Percentiles rank a stretch among this genome's conserved stretches.
Conservation (phyloP, 2,329 filamentous ascomycete species). For the Aspergillus sojae region DNA sequence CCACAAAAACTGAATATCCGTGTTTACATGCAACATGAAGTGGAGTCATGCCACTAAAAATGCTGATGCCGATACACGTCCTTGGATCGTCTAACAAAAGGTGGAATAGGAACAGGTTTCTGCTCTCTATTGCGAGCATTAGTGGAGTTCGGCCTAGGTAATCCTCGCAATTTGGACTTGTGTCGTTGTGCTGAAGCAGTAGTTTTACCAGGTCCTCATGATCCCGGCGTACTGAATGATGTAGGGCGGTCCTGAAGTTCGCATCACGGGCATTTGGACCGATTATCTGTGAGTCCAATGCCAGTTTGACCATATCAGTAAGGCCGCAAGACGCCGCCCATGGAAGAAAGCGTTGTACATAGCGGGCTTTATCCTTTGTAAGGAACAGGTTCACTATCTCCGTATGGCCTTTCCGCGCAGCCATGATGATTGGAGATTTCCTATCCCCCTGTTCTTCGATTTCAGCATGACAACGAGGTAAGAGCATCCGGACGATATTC, state of each 20-base stretch:
- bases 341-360: neutral
- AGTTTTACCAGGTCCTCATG: neutral
- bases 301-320: neutral
- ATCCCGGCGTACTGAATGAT: neutral
- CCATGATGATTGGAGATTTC: neutral
- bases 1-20: neutral
- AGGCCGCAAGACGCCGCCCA: neutral
- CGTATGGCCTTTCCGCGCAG: neutral
- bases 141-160: neutral
- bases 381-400: neutral
- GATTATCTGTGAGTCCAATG: neutral
- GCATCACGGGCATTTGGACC: no score
- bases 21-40: neutral
- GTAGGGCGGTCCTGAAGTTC: neutral
- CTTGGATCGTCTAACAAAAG: neutral
- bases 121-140: neutral
- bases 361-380: neutral
- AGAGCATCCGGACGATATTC: neutral
- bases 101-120: neutral
- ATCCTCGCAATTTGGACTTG: neutral
- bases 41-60: neutral
- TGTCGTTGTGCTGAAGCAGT: neutral
- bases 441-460: neutral
- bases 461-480: neutral
- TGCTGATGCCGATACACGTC: neutral